Evolutionary conservation across 495 filamentous ascomycete genomes (phyloP).

Genomic region (Xanthoparmelia taractica): DNA sequence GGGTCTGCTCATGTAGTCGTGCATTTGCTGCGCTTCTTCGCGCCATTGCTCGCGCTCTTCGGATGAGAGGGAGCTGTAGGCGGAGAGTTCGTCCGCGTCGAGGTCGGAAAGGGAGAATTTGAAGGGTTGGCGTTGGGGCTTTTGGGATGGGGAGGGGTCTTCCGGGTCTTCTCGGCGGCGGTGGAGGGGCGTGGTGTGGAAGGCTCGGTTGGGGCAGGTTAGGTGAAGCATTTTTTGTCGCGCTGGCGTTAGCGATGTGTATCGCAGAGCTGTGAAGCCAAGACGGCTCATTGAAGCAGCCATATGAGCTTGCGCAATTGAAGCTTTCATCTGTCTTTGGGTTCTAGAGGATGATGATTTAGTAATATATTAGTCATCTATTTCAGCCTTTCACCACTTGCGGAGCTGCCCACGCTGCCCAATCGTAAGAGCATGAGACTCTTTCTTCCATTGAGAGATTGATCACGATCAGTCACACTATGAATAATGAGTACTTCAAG

Average conservation of each 20-base stretch:
- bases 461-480: too few species aligned
- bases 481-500: too few species aligned
- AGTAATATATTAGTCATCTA: background rate
- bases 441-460: background rate
- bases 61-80: constrained; percentile 43
- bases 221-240: constrained; percentile 21
- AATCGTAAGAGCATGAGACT: background rate
- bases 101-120: constrained; percentile 29
- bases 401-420: too few species aligned
- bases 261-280: constrained; percentile 25
- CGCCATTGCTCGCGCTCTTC: constrained; percentile 37
- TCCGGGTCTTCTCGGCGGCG: constrained; percentile 37
- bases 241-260: constrained; percentile 20
- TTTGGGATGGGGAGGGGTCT: constrained; percentile 29
- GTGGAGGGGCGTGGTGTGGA: constrained; percentile 36
- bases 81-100: constrained; percentile 36
- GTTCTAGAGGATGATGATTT: background rate
- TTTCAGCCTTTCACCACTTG: background rate
- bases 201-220: constrained; percentile 30
- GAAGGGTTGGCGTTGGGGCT: constrained; percentile 33
- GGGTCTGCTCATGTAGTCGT: constrained; percentile 24
- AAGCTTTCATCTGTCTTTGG: background rate
- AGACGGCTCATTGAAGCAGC: constrained; percentile 31
- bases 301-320: constrained; percentile 25
- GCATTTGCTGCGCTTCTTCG: constrained; percentile 17